Evolutionary conservation across 495 filamentous ascomycete species (phyloP).

Genomic region (Aspergillus ostianus): DNA sequence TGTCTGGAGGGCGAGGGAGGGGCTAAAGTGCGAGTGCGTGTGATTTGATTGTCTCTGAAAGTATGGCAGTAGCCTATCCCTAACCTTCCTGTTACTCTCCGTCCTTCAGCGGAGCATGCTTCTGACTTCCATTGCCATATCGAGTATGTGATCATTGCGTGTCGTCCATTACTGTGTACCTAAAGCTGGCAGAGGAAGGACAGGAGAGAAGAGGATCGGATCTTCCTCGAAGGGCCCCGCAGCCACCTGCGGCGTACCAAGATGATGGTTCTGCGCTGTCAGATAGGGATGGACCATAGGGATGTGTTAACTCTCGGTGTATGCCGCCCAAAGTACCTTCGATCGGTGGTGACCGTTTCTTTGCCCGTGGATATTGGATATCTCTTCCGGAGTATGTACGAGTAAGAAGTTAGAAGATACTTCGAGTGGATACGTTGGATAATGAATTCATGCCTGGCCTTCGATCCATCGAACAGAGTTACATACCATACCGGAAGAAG

Average conservation of each 20-base stretch:
- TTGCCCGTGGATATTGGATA: background rate
- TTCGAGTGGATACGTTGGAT: no score
- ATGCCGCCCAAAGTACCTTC: background rate
- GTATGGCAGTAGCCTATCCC: constrained; percentile 7
- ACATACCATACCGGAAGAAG: constrained; percentile 23
- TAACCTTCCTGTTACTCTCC: background rate
- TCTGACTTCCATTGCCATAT: constrained; percentile 3
- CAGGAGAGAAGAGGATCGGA: background rate
- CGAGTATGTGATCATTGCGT: background rate
- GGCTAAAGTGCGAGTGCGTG: constrained; percentile 14
- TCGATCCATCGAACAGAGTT: constrained; percentile 16
- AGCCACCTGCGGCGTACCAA: constrained; percentile 15
- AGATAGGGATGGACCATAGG: constrained; percentile 16
- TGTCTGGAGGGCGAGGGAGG: constrained; percentile 3
- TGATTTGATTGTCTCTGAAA: constrained; percentile 9
- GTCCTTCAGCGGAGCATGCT: constrained; percentile 1
- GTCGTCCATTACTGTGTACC: background rate
- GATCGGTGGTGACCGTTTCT: background rate
- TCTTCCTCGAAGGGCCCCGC: constrained; percentile 13
- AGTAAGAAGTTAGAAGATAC: no score
- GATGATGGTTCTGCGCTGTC: constrained; percentile 20
- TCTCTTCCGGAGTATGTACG: background rate
- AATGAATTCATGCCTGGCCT: background rate
- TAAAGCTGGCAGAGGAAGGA: background rate
- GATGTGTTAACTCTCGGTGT: background rate